Base-by-base conservation (phyloP, 345 rosid species). In the Eucalyptus sideroxylon region DNA sequence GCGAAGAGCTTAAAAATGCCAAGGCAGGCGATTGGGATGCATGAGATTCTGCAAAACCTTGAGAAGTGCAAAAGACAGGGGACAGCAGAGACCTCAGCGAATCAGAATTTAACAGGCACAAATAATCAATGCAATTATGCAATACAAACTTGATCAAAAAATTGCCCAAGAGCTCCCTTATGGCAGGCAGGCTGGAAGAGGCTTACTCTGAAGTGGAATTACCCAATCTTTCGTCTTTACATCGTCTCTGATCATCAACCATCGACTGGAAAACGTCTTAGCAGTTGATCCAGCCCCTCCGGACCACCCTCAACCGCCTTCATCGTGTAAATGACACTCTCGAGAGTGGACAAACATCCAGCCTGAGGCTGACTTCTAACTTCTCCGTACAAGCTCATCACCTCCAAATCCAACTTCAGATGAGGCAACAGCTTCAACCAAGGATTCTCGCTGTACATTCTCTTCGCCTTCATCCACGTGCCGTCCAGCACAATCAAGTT, bases 341-440 rank as follows among this genome's bases (percentile, higher is more conserved):
- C 97, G 24, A 97, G 92, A 53, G 98, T 95, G 37, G 99, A 97
- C 90, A 97, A 90, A 91, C 91, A 96, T 24, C 99, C 99, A 16
- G 90, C 95, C 90, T 93, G 94, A 8, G 99, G 99, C 93, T 97
- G 98, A 31, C 92, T 91, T 85, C 98, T 93, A 65, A 96, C 96
- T 91, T 96, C 99, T 90, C 91, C 49, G 87, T 95, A 97, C 91
- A 97, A 92, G 91, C 99, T 96, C 86, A 82, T 87, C 86, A 89
- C 92, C 53, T 93, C 95, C 45, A 94, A 90, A 86, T 96, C 95
- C 91, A 96, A 93, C 92, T 93, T 95, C 91, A 96, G 87, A 90
- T 97, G 99, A 3, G 95, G 94, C 96, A 96, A 88, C 86, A 96
- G 83, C 94, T 93, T 96, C 92, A 97, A 91, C 99, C 99, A 96